These are phyloP conservation scores for Pseudomicrostroma phylloplanum DNA, from an alignment of 1,284 basidiomycete genomes.

Conservation along the genomic window DNA sequence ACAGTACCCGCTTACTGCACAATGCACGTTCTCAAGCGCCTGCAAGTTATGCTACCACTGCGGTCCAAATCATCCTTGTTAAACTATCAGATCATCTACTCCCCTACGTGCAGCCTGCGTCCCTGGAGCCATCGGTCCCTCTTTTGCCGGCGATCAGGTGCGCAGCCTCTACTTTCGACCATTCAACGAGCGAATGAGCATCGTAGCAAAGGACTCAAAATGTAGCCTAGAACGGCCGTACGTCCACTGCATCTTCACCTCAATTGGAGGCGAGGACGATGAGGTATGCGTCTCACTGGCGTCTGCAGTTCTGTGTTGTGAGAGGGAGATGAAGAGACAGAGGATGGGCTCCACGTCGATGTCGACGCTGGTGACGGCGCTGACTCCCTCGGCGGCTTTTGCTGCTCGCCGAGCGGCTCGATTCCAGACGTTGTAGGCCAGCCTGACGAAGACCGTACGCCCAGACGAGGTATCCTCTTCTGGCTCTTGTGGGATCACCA, in stretches of 20 bases:
- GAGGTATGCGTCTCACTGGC: not conserved
- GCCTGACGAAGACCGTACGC: not conserved
- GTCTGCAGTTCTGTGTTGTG: not conserved
- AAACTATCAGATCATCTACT: too few species aligned
- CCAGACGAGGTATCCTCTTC: not conserved
- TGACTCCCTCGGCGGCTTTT: not conserved
- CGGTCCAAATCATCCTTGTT: too few species aligned
- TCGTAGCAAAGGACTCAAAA: not conserved
- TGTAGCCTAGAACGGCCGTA: not conserved
- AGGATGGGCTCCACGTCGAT: not conserved
- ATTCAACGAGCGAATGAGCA: not conserved
- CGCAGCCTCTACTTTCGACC: too few species aligned
- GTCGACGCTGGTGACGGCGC: not conserved
- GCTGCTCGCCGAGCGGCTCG: not conserved
- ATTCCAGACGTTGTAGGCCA: not conserved
- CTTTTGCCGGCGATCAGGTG: too few species aligned
- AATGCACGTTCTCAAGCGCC: too few species aligned
- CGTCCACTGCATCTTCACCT: not conserved
- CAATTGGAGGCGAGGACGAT: not conserved
- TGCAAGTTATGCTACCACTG: too few species aligned
- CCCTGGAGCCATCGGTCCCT: too few species aligned
- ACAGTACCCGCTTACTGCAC: too few species aligned
- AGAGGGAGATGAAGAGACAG: not conserved
- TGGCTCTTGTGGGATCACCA: not conserved
- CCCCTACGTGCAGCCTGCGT: too few species aligned